Percentiles rank a stretch among this genome's conserved stretches.
Evolutionary conservation across 75 land plant genomes (phyloP).

Genomic region (Pinus albicaulis): DNA sequence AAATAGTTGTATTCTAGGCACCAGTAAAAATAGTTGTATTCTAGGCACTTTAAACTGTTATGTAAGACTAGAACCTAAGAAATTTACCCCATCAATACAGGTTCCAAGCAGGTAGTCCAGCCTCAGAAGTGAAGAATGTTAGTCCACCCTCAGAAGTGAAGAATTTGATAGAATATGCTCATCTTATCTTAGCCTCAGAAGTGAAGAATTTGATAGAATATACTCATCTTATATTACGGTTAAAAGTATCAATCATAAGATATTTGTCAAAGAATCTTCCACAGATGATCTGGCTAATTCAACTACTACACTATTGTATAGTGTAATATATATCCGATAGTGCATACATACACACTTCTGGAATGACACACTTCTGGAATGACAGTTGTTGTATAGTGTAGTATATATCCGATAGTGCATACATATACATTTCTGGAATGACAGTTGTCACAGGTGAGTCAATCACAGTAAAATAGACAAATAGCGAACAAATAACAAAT

Average conservation of each 20-base stretch:
- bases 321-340: too few relatives aligned
- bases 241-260: neutral
- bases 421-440: neutral
- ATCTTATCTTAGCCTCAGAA: neutral
- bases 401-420: neutral
- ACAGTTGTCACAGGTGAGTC: slow-evolving; percentile 4
- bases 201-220: too few relatives aligned
- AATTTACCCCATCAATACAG: neutral
- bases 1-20: too few relatives aligned
- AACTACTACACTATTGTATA: neutral
- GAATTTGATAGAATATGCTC: neutral
- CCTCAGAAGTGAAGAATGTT: too few relatives aligned
- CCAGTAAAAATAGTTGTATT: too few relatives aligned
- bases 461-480: slow-evolving; percentile 1
- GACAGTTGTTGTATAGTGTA: neutral
- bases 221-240: too few relatives aligned
- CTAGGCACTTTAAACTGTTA: too few relatives aligned
- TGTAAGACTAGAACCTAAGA: neutral
- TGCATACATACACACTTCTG: too few relatives aligned
- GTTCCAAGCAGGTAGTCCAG: neutral
- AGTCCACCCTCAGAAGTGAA: neutral
- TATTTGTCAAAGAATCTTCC: neutral
- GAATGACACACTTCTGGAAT: too few relatives aligned
- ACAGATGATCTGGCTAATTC: neutral
- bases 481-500: slow-evolving; percentile 1